Percentiles rank a stretch among this genome's conserved stretches.
Conservation (phyloP, 768 basidiomycete species). For the Suillus plorans region DNA sequence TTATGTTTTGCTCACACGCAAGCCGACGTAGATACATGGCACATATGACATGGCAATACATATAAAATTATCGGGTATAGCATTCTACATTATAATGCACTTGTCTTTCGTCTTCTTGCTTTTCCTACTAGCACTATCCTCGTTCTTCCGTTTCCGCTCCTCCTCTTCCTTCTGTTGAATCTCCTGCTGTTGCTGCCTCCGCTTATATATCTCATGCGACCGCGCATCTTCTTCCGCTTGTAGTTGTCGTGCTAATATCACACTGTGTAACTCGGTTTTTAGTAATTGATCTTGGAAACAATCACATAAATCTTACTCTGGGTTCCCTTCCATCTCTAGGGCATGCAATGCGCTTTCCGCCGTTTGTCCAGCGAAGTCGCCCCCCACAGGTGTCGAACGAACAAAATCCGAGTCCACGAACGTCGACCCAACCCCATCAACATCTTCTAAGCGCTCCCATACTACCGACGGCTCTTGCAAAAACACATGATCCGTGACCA, state of each 20-base stretch:
- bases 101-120: conserved; percentile 44
- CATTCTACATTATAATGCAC: conserved; percentile 56
- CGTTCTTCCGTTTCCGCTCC: conserved; percentile 26
- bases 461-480: conserved; percentile 74
- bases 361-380: conserved; percentile 76
- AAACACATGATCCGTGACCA: conserved; percentile 87
- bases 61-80: background rate
- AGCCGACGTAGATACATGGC: background rate
- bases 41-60: background rate
- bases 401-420: conserved; percentile 79
- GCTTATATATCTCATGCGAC: conserved; percentile 38
- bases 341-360: conserved; percentile 59
- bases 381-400: conserved; percentile 66
- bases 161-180: conserved; percentile 9
- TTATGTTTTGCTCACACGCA: background rate
- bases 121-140: conserved; percentile 28
- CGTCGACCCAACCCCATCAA: conserved; percentile 74
- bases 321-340: conserved; percentile 47
- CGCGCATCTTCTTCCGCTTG: conserved; percentile 78
- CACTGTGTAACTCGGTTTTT: conserved; percentile 37
- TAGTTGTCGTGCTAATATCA: conserved; percentile 68
- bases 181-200: conserved; percentile 28
- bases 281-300: background rate
- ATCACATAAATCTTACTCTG: conserved; percentile 53
- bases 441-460: conserved; percentile 89